These are phyloP conservation scores for Cyberlindnera lachancei DNA, from an alignment of 805 yeast species.

Conservation along the genomic window DNA sequence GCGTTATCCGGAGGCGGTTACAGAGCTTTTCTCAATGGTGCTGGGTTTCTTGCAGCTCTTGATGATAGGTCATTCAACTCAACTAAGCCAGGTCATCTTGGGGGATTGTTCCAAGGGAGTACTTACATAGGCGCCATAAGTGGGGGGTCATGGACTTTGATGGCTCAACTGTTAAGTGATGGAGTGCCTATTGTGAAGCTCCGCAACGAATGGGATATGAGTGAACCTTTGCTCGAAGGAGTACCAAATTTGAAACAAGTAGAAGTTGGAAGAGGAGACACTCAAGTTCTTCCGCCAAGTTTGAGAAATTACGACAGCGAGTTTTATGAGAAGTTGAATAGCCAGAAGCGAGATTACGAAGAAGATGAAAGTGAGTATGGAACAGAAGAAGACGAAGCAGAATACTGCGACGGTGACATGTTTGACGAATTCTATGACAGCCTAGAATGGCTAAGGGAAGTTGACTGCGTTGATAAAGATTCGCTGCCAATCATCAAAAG, in stretches of 20 bases:
- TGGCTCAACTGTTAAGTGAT: constrained; percentile 32
- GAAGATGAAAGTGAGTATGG: constrained; percentile 1
- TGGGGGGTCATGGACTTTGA: constrained; percentile 75
- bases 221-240: constrained; percentile 46
- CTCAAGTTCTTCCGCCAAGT: constrained; percentile 19
- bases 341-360: constrained; percentile 4
- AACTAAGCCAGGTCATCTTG: constrained; percentile 46
- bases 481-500: constrained; percentile 1
- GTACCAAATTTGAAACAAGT: constrained; percentile 44
- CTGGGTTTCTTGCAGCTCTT: constrained; percentile 73
- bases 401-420: constrained; percentile 7
- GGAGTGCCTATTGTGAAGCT: constrained; percentile 31
- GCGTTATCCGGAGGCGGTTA: constrained; percentile 87
- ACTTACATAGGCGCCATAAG: constrained; percentile 72
- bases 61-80: constrained; percentile 63
- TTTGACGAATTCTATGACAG: constrained; percentile 19
- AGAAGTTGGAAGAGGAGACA: constrained; percentile 22
- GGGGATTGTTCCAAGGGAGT: constrained; percentile 66
- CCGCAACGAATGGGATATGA: constrained; percentile 34
- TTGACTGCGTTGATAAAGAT: constrained; percentile 5
- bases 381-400: constrained; percentile 3
- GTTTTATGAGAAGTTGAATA: constrained; percentile 19
- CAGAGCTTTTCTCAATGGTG: constrained; percentile 81
- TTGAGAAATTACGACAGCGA: constrained; percentile 16
- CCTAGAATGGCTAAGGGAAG: constrained; percentile 11